Evolutionary conservation across 2,329 filamentous ascomycete genomes (phyloP).

Genomic region (Chrysosporium queenslandicum): DNA sequence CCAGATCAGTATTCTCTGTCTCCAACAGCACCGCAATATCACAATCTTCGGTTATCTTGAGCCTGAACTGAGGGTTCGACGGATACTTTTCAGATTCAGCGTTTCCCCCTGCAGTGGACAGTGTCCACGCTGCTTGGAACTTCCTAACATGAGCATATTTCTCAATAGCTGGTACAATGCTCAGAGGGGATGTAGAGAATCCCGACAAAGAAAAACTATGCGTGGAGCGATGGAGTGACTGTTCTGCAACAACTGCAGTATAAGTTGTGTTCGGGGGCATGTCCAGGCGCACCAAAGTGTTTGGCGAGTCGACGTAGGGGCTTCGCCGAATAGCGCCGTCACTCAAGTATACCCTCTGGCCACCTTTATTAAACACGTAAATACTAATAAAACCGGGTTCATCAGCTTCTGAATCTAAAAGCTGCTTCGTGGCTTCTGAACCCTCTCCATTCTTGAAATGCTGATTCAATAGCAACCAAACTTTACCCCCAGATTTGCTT

Average conservation of each 20-base stretch:
- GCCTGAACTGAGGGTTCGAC: conserved; percentile 76
- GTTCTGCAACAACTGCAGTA: conserved; percentile 64
- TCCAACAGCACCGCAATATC: conserved; percentile 66
- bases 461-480: conserved; percentile 78
- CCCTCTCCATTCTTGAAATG: conserved; percentile 68
- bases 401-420: conserved; percentile 29
- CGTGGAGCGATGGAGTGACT: conserved; percentile 59
- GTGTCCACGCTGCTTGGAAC: conserved; percentile 60
- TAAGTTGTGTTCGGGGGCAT: conserved; percentile 44
- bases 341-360: conserved; percentile 62
- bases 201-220: conserved; percentile 84
- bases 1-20: conserved; percentile 54
- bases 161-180: conserved; percentile 52
- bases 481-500: conserved; percentile 46
- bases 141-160: conserved; percentile 51
- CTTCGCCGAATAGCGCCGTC: conserved; percentile 63
- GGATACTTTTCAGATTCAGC: conserved; percentile 64
- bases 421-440: conserved; percentile 9
- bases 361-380: conserved; percentile 63
- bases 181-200: conserved; percentile 58
- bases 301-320: conserved; percentile 88
- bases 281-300: conserved; percentile 71
- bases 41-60: conserved; percentile 48
- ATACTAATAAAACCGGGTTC: conserved; percentile 77
- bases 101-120: conserved; percentile 74